Evolutionary conservation across 768 basidiomycete genomes (phyloP), one percentile per base, ranked within the genome.

Genomic region (Amylocystis lapponica): DNA sequence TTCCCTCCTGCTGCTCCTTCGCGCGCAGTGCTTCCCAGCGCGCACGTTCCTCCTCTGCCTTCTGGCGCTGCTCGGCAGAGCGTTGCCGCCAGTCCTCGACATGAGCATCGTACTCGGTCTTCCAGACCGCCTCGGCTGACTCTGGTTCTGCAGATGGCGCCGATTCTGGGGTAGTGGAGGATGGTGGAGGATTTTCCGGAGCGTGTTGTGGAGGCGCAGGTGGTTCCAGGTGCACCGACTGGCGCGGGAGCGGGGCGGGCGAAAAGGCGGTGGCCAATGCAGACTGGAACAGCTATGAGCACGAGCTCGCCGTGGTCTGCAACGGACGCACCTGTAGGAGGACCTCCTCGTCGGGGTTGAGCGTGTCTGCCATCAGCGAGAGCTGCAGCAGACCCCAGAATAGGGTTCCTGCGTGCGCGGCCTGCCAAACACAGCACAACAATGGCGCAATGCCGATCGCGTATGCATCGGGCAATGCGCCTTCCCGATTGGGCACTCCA

Each of bases 1-100:
- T 41, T 33, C 39, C 50, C 40, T 51, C 48, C 45, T 46, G 44
- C 26, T 50, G 67, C 62, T 85, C 81, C 26, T 67, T 67, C 25
- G 68, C 71, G 31, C 88, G 75, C 36, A 83, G 67, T 13, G 68
- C 66, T 58, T 86, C 86, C 86, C 85, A 91, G 48, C 72, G 70
- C 32, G 72, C 72, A 9, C 87, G 82, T 60, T 81, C 78, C 48
- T 70, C 72, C 66, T 88, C 87, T 8, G 86, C 83, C 59, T 82
- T 87, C 57, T 77, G 69, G 39, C 86, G 81, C 33, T 80, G 81
- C 47, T 76, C 76, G 23, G 86, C 81, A 29, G 81, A 83, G 53
- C 80, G 76, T 19, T 75, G 75, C 30, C 81, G 81, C 89, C 88
- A 92, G 43, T 70, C 64, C 39, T 72, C 69, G 10, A 86, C 67